Base-by-base conservation (phyloP, 176 grass and related monocot genomes). In the Oryza nivara region DNA sequence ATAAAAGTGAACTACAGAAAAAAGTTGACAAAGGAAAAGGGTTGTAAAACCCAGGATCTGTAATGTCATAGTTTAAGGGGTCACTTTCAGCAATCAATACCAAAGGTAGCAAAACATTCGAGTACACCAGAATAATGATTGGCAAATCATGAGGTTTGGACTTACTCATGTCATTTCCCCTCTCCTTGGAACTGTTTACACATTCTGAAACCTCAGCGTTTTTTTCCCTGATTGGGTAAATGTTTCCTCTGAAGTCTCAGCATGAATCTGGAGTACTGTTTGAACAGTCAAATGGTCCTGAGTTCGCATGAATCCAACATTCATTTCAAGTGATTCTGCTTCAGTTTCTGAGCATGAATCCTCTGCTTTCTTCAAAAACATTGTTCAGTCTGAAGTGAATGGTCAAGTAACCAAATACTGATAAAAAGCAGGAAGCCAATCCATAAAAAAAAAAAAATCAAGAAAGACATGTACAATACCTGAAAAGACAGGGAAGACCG, bases 51-150 rank as follows among this genome's bases (percentile, higher is more conserved):
- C 7, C 20, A 58, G 34, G 10, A 54, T 51, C 40, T 68, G 4
- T 17, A 30, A 44, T 15, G 16, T 20, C 69, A 7, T 56, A 67
- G 77, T 86, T 80, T 80, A 65, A 38, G 8, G 5, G 23, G 83
- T 86, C 83, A 36, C 83, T 82, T 77, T 86, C 73, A 77, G 88
- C 67, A 66, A 68, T 16, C 46, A 32, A 58, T 22, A 35, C 25
- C 17, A 35, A 58, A 67, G 54, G 40, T 68, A 68, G 43, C 38
- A 20, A 80, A 67, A 76, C 41, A 85, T 85, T 79, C 63, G 70
- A 76, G 64, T n/a, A 51, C 82, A 49, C 48, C 11, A 68, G 47
- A 72, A 74, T 64, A 79, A 86, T 90, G 48, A 86, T 86, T 79
- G 80, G 61, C 68, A 51, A 73, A 86, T 90, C 74, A 86, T 74